These are phyloP conservation scores for Chlorella vulgaris DNA, from an alignment of 139 green algal species.

Conservation along the genomic window DNA sequence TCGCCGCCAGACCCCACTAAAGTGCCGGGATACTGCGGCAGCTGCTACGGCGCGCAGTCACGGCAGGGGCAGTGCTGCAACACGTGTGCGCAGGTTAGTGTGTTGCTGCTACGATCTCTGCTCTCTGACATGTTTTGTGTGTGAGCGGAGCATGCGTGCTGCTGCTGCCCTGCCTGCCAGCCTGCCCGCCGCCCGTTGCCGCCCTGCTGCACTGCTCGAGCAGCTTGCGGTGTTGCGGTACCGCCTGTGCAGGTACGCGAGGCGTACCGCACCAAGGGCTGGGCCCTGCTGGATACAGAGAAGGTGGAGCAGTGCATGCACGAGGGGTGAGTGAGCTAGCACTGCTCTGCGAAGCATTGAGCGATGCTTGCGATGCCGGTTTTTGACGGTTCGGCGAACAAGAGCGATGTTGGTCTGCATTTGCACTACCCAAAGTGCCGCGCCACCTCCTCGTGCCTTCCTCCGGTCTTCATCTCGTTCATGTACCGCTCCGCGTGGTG, in stretches of 20 bases:
- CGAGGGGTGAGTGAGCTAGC: constrained; percentile 52
- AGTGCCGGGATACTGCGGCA: constrained; percentile 70
- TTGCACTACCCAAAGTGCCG: too few species aligned
- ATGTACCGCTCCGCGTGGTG: too few species aligned
- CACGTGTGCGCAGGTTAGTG: constrained; percentile 88
- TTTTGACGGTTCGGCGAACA: too few species aligned
- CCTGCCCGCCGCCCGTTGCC: neutral
- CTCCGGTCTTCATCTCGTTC: too few species aligned
- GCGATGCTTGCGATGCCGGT: neutral
- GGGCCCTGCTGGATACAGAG: constrained; percentile 70
- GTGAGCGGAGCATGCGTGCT: too few species aligned
- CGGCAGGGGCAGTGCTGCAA: constrained; percentile 88
- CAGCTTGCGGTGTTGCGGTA: neutral
- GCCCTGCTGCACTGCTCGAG: neutral
- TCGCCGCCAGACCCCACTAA: constrained; percentile 13
- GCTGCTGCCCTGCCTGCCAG: neutral
- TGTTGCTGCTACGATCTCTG: neutral
- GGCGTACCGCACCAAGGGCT: constrained; percentile 79
- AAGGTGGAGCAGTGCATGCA: constrained; percentile 85
- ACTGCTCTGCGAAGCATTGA: neutral
- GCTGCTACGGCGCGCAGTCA: constrained; percentile 93
- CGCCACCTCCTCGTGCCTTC: too few species aligned
- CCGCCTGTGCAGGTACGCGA: constrained; percentile 68
- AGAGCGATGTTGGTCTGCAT: too few species aligned
- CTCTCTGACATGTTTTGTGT: too few species aligned